Percentiles rank a stretch among this genome's conserved stretches.
Conservation (phyloP, 192 early-diverging fungal genomes). For the Glomus cerebriforme region DNA sequence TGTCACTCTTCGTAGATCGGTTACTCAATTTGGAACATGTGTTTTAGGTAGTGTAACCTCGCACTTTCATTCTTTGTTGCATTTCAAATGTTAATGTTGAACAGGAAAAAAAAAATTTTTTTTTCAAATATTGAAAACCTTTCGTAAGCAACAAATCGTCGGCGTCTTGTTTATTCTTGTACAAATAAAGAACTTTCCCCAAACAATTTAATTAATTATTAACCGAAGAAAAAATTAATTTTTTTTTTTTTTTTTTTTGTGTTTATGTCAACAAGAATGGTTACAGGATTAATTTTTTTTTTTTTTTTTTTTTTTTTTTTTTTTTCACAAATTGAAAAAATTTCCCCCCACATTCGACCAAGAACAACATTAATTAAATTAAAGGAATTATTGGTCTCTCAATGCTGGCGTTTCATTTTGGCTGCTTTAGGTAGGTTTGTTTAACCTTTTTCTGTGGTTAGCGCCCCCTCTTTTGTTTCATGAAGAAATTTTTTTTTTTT, state of each 20-base stretch:
- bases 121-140: neutral
- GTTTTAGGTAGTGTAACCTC: neutral
- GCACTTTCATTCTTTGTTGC: neutral
- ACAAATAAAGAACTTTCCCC: too few species aligned
- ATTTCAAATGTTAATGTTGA: neutral
- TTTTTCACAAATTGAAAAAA: neutral
- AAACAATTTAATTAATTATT: too few species aligned
- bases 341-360: neutral
- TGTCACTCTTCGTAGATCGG: neutral
- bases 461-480: neutral
- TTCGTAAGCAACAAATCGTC: too few species aligned
- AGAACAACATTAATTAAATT: neutral
- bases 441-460: neutral
- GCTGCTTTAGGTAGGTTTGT: neutral
- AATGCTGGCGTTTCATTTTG: neutral
- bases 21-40: neutral
- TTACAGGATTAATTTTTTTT: too few species aligned
- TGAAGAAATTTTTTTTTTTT: neutral
- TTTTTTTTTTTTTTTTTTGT: too few species aligned
- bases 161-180: too few species aligned
- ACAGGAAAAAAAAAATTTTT: neutral
- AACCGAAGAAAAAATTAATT: too few species aligned
- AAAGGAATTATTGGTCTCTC: neutral
- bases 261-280: neutral
- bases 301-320: too few species aligned